Conservation (phyloP, 2,329 filamentous ascomycete genomes). For the Beauveria australis region DNA sequence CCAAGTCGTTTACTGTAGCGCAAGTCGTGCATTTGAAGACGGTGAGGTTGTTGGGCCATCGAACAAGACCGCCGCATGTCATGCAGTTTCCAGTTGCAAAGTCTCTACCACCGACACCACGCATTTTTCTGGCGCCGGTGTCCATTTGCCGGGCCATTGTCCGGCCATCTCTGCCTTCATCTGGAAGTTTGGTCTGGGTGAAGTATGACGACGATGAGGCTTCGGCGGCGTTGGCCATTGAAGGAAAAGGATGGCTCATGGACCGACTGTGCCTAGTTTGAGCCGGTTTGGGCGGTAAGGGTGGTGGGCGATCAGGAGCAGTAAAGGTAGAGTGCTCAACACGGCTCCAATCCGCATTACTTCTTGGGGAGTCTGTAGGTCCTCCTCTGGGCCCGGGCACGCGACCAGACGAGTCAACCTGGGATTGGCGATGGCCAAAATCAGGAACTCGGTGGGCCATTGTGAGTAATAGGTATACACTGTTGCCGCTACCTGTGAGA, state of each 20-base stretch:
- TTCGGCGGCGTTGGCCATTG: constrained; percentile 48
- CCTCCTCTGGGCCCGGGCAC: background rate
- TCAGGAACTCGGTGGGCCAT: constrained; percentile 5
- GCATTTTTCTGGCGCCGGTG: constrained; percentile 19
- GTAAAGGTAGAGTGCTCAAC: background rate
- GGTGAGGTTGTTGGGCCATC: constrained; percentile 66
- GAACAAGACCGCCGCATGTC: constrained; percentile 73
- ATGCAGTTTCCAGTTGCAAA: constrained; percentile 69
- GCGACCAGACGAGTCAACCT: constrained; percentile 1
- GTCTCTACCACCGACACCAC: constrained; percentile 37
- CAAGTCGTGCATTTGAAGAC: constrained; percentile 80
- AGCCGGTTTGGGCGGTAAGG: constrained; percentile 12
- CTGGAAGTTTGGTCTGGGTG: constrained; percentile 23
- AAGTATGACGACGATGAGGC: constrained; percentile 14
- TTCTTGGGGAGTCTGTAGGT: background rate
- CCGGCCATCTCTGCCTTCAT: constrained; percentile 36
- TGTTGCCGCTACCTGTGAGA: background rate
- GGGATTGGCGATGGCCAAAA: background rate
- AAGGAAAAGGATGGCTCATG: constrained; percentile 73
- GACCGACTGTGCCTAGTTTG: constrained; percentile 41
- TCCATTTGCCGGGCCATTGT: constrained; percentile 19
- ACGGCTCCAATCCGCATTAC: background rate
- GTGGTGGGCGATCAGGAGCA: background rate
- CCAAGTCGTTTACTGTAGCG: constrained; percentile 73
- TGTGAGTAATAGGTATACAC: background rate